A percentile compares a stretch with the other conserved stretches of the same genome.
phyloP scores from a whole-genome alignment of 2,329 filamentous ascomycete species.

The Botrytis tulipae region DNA sequence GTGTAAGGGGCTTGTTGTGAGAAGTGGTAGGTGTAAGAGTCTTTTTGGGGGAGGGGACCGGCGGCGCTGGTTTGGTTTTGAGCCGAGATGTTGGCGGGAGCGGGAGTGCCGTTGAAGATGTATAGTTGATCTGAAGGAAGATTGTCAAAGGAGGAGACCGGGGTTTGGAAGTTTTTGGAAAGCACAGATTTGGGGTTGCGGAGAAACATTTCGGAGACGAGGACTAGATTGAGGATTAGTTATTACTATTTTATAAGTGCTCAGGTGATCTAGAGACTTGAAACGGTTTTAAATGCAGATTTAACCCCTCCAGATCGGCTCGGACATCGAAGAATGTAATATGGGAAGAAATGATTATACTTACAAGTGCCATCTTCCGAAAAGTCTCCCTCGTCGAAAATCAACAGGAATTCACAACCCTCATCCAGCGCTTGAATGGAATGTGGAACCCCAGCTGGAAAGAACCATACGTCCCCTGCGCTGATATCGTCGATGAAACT shows the following conservation, averaged over 20 bases:
- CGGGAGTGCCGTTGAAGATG: slow-evolving; percentile 52
- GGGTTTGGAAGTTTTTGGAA: slow-evolving; percentile 52
- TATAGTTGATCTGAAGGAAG: slow-evolving; percentile 49
- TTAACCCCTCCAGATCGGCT: not conserved
- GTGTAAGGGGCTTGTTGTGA: slow-evolving; percentile 45
- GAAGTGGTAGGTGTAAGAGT: slow-evolving; percentile 51
- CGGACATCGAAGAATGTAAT: not conserved
- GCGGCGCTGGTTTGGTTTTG: slow-evolving; percentile 48
- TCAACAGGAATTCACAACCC: slow-evolving; percentile 57
- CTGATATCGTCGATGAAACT: slow-evolving; percentile 49
- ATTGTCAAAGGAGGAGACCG: slow-evolving; percentile 48
- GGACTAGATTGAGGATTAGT: slow-evolving; percentile 36
- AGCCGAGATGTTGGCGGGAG: slow-evolving; percentile 45
- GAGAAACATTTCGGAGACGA: slow-evolving; percentile 41
- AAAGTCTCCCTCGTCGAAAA: slow-evolving; percentile 59
- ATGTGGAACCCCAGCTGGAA: slow-evolving; percentile 50
- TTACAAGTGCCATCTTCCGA: slow-evolving; percentile 55
- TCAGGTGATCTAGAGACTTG: not conserved
- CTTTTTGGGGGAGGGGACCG: slow-evolving; percentile 40
- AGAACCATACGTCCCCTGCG: slow-evolving; percentile 55
- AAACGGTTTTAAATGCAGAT: not conserved
- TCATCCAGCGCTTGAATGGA: slow-evolving; percentile 55
- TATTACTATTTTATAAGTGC: not conserved
- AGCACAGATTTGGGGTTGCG: slow-evolving; percentile 46
- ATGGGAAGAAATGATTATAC: not conserved